Percentiles rank a stretch among this genome's conserved stretches.
phyloP scores from a whole-genome alignment of 2,329 filamentous ascomycete species.

The Claviceps fusiformis region DNA sequence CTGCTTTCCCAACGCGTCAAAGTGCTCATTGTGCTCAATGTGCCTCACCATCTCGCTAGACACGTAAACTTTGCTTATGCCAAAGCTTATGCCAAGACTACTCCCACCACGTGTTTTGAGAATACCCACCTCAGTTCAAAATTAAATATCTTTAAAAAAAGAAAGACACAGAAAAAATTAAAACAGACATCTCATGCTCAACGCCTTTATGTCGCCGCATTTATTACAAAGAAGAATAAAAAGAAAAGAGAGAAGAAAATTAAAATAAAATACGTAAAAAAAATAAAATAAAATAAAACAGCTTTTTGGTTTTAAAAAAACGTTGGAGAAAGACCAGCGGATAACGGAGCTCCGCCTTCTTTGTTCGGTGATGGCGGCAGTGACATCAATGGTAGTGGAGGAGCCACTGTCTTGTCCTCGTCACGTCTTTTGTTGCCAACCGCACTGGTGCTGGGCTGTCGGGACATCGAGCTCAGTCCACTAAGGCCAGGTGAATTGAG shows the following conservation, averaged over 20 bases:
- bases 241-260: not conserved
- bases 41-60: too few species aligned
- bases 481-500: not conserved
- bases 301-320: too few species aligned
- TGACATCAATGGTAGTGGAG: slow-evolving; percentile 17
- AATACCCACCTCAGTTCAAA: too few species aligned
- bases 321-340: too few species aligned
- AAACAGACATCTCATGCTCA: too few species aligned
- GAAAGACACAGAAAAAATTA: too few species aligned
- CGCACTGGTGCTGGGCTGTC: not conserved
- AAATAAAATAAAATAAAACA: not conserved
- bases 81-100: too few species aligned
- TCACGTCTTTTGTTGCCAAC: slow-evolving; percentile 11
- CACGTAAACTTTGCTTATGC: too few species aligned
- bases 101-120: too few species aligned
- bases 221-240: not conserved
- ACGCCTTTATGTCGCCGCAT: not conserved
- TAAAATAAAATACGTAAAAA: not conserved
- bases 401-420: slow-evolving; percentile 20
- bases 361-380: slow-evolving; percentile 10
- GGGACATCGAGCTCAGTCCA: slow-evolving; percentile 4
- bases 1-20: too few species aligned
- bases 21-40: too few species aligned
- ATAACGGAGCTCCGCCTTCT: not conserved
- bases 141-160: too few species aligned